Evolutionary conservation across 805 yeast genomes (phyloP).

Genomic region (Candida nitratophila): DNA sequence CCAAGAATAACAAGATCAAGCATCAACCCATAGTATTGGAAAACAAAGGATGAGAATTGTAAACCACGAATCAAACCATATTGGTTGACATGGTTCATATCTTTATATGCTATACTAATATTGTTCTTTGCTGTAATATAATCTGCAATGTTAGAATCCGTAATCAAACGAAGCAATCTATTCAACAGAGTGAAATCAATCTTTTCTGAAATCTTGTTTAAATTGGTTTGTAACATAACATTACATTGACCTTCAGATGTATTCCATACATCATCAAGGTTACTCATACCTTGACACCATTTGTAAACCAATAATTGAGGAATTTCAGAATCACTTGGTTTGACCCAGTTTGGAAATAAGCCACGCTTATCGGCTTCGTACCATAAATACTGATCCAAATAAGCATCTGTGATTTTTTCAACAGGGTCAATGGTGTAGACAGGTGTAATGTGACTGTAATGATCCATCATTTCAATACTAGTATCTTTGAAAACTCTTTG

Average conservation of each 20-base stretch:
- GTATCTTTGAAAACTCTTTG: slow-evolving; percentile 92
- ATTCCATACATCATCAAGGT: slow-evolving; percentile 74
- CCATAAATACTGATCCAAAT: slow-evolving; percentile 92
- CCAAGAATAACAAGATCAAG: slow-evolving; percentile 81
- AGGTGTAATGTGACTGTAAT: slow-evolving; percentile 76
- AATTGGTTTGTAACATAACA: slow-evolving; percentile 74
- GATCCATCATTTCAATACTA: slow-evolving; percentile 83
- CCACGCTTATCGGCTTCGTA: slow-evolving; percentile 85
- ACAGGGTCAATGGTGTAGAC: slow-evolving; percentile 85
- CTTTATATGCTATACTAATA: slow-evolving; percentile 75
- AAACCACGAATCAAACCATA: slow-evolving; percentile 84
- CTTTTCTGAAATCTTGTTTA: slow-evolving; percentile 72
- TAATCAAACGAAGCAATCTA: slow-evolving; percentile 67
- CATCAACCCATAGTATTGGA: slow-evolving; percentile 84
- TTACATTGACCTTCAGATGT: slow-evolving; percentile 65
- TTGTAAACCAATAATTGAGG: slow-evolving; percentile 89
- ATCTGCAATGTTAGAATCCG: slow-evolving; percentile 91
- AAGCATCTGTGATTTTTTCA: slow-evolving; percentile 95
- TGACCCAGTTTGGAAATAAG: slow-evolving; percentile 92
- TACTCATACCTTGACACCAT: slow-evolving; percentile 90
- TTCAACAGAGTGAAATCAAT: slow-evolving; percentile 84
- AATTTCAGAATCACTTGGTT: slow-evolving; percentile 89
- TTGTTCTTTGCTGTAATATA: slow-evolving; percentile 91
- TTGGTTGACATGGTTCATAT: slow-evolving; percentile 89
- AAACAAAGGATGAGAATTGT: slow-evolving; percentile 83